These are phyloP conservation scores for Rhamnella rubrinervis DNA, from an alignment of 331 rosid genomes.

Conservation along the genomic window DNA sequence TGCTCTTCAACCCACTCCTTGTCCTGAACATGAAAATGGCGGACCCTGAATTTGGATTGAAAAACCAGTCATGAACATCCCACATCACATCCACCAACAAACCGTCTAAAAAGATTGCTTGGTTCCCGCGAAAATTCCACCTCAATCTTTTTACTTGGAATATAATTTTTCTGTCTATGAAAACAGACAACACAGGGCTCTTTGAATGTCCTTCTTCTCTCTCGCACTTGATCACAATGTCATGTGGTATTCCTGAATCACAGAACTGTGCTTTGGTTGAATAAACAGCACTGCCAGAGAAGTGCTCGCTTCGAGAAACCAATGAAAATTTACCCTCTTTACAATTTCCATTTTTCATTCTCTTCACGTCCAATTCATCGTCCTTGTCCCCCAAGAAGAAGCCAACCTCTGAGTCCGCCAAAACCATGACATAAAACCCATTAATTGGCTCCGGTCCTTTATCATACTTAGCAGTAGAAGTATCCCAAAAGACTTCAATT, in stretches of 20 bases:
- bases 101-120: slow-evolving; percentile 77
- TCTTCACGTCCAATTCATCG: slow-evolving; percentile 25
- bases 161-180: slow-evolving; percentile 52
- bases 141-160: slow-evolving; percentile 68
- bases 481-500: slow-evolving; percentile 68
- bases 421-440: slow-evolving; percentile 54
- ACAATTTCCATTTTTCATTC: slow-evolving; percentile 1
- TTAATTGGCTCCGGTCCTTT: slow-evolving; percentile 64
- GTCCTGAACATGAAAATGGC: slow-evolving; percentile 83
- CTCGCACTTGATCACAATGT: slow-evolving; percentile 61
- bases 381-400: slow-evolving; percentile 60
- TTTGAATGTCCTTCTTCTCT: slow-evolving; percentile 29
- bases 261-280: slow-evolving; percentile 60
- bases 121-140: slow-evolving; percentile 98
- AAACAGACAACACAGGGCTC: slow-evolving; percentile 43
- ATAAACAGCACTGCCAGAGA: slow-evolving; percentile 29
- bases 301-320: slow-evolving; percentile 63
- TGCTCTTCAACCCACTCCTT: slow-evolving; percentile 70
- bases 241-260: slow-evolving; percentile 56
- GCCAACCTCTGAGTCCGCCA: slow-evolving; percentile 55
- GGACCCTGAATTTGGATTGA: slow-evolving; percentile 41
- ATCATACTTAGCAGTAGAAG: slow-evolving; percentile 52
- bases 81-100: slow-evolving; percentile 91
- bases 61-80: slow-evolving; percentile 93
- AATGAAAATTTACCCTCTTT: slow-evolving; percentile 27